Base-by-base conservation (phyloP, 2,329 filamentous ascomycete genomes). In the Aspergillus carbonarius region DNA sequence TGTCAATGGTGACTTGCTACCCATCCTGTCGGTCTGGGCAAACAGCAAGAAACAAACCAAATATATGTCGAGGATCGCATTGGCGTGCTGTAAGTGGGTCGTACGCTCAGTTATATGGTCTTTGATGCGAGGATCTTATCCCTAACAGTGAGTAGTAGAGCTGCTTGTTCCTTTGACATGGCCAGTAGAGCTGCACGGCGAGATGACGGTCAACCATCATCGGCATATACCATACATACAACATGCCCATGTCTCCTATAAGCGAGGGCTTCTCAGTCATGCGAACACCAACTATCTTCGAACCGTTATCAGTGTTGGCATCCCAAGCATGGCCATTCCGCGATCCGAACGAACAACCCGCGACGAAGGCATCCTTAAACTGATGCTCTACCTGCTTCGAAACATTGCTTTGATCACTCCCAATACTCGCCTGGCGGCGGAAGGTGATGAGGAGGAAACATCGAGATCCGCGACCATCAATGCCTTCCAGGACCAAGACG, bases 141-240 rank as follows among this genome's bases (percentile, higher is more conserved):
- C 30, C 73, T 68, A 18, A 47, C 53, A 42, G 44, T 59, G 58
- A 54, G 44, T 40, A 84, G 80, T 96, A 75, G 93, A 99, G 77
- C 80, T 99, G 49, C 83, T 99, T 70, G 91, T 96, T 1, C 92
- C 93, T 4, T 78, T 99, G 69, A 99, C 95, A 17, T 98, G 93
- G 93, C 93, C 95, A 0, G 83, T 96, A 69, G 91, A 96, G 61
- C 87, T 93, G 60, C 82, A 85, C 62, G 87, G 89, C 59, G 85
- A 89, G 69, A 93, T 95, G 85, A 98, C 92, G 4, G 81, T 92
- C 67, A 98, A 99, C 72, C 92, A 98, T 73, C 90, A 96, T 72
- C 86, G 92, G 58, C 95, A 99, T 76, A 85, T 93, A 40, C 92
- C 95, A 1, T 95, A 95, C 56, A 83, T 99, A 18, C 89, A 95